Evolutionary conservation across 441 rosid species (phyloP).

Genomic region (Erysimum cheiri): DNA sequence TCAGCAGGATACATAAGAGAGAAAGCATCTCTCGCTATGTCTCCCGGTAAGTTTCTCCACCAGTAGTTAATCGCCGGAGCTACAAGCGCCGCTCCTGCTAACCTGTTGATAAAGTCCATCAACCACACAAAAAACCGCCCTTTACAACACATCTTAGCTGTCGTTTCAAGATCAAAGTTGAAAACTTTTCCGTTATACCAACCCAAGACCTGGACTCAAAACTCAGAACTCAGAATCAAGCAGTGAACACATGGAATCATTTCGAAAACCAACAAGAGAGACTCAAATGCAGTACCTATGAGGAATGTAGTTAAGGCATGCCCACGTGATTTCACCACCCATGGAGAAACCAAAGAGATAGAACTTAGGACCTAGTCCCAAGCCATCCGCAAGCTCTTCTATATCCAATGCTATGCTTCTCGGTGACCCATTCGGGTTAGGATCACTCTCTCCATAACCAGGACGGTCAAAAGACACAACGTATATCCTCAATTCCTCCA

Average conservation of each 20-base stretch:
- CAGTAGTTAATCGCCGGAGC: conserved; percentile 65
- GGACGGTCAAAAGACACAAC: conserved; percentile 64
- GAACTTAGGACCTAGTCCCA: conserved; percentile 59
- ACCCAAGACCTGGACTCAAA: neutral
- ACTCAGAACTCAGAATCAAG: neutral
- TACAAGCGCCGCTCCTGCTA: conserved; percentile 60
- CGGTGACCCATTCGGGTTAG: conserved; percentile 53
- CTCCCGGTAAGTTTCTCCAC: conserved; percentile 65
- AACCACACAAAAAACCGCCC: neutral
- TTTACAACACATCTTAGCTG: conserved; percentile 11
- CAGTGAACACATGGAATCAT: neutral
- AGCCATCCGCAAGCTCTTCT: conserved; percentile 65
- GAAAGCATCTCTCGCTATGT: conserved; percentile 51
- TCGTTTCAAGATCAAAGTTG: neutral
- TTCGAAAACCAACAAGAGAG: neutral
- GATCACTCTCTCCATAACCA: conserved; percentile 74
- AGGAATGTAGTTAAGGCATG: conserved; percentile 66
- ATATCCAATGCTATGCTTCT: conserved; percentile 60
- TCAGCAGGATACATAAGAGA: conserved; percentile 49
- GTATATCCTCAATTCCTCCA: conserved; percentile 55
- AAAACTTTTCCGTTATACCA: neutral
- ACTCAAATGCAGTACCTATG: conserved; percentile 50
- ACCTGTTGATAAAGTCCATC: conserved; percentile 33
- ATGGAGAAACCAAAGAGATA: conserved; percentile 59
- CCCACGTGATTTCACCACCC: conserved; percentile 67